Base-by-base conservation (phyloP, 768 basidiomycete genomes). In the Gymnopilus dilepis region DNA sequence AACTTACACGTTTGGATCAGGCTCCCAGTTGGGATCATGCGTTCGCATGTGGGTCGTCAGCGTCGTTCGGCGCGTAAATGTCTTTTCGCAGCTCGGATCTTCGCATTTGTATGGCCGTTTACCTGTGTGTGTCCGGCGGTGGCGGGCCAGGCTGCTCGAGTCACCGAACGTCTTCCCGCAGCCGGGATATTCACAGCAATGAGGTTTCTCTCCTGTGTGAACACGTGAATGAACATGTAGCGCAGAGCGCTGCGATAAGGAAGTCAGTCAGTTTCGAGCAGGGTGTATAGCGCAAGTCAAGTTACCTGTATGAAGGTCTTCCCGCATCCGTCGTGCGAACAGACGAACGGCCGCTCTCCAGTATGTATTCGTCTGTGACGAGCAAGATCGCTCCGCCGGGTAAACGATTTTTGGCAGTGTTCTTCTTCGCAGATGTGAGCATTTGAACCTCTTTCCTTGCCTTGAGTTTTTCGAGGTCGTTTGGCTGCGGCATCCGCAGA, bases 121-220 rank as follows among this genome's bases (percentile, higher is more conserved):
- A 42, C 90, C 92, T 8, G 91, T 93, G 69, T 92, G 94, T 22
- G 92, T 95, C 66, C 95, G 86, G 55, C 95, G 87, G 78, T 97
- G 95, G 63, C 95, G 86, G 51, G 95, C 94, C 45, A 97, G 84
- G 76, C 91, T 92, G 69, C 93, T 94, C 3, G 94, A 96, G 72
- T 97, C 94, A 48, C 91, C 88, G 76, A 96, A 97, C 0, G 90
- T 91, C 78, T 91, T 94, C 51, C 83, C 85, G 74, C 94, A 97
- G 7, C 86, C 91, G 2, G 90, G 91, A 72, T 94, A 94, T 78
- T 94, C 92, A 77, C 95, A 97, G 51, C 82, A 85, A 73, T 97
- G 95, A 9, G 95, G 95, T 68, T 94, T 92, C 77, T 97, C 95
- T 38, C 95, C 95, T 4, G 95, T 95, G 72, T 97, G 95, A 2